These are phyloP conservation scores for Hibiscus syriacus DNA, from an alignment of 345 rosid species.

Conservation along the genomic window DNA sequence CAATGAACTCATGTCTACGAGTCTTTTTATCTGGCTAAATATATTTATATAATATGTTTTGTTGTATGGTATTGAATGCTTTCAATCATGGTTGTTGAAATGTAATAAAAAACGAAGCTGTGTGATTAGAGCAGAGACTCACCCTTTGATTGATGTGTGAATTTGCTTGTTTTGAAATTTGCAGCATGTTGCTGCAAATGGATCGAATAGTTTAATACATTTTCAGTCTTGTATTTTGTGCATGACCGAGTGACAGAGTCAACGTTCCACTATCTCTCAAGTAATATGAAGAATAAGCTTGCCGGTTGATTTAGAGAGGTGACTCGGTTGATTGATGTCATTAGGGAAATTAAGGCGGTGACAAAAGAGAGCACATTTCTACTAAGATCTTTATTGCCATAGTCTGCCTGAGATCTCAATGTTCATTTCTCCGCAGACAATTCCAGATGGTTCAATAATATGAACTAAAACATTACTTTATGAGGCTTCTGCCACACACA, in stretches of 20 bases:
- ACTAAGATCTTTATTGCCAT: conserved; percentile 12
- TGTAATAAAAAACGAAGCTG: conserved; percentile 3
- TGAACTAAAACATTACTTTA: conserved; percentile 13
- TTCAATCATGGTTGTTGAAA: conserved; percentile 1
- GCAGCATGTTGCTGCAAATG: conserved; percentile 3
- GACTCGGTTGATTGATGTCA: too few relatives aligned
- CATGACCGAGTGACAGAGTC: too few relatives aligned
- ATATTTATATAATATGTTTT: too few relatives aligned
- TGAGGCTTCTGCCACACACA: conserved; percentile 9
- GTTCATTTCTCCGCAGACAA: conserved; percentile 11
- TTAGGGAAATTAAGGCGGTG: background rate
- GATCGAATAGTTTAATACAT: too few relatives aligned
- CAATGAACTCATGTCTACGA: conserved; percentile 31
- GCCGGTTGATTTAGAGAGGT: too few relatives aligned
- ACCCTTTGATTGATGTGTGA: background rate
- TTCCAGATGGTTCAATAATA: background rate
- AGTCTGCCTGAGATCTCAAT: background rate
- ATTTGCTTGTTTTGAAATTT: conserved; percentile 1
- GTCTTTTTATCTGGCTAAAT: conserved; percentile 23
- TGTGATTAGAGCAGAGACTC: conserved; percentile 5
- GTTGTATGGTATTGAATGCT: background rate
- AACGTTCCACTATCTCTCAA: too few relatives aligned
- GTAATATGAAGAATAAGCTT: too few relatives aligned
- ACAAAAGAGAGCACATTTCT: background rate
- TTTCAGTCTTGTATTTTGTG: too few relatives aligned